These are phyloP conservation scores for Trapa incisa DNA, from an alignment of 345 rosid species.

Conservation along the genomic window DNA sequence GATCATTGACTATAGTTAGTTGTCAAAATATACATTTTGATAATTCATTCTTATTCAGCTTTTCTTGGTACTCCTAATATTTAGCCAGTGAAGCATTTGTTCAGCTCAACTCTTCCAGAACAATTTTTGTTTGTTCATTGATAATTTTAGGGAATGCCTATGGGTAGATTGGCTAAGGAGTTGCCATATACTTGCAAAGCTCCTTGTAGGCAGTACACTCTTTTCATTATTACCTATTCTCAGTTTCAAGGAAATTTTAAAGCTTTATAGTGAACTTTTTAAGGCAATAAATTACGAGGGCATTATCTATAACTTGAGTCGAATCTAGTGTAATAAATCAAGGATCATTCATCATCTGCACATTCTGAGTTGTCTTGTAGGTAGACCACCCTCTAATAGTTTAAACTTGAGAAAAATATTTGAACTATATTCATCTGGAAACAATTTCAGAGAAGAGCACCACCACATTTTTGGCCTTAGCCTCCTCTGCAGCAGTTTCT, in stretches of 20 bases:
- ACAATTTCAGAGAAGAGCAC: neutral
- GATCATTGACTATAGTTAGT: no score
- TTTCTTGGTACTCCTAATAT: no score
- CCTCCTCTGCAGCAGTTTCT: neutral
- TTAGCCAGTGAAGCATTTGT: no score
- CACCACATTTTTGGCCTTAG: neutral
- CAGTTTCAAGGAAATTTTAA: neutral
- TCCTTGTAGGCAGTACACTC: neutral
- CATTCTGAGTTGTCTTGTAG: neutral
- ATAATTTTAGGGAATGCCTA: neutral
- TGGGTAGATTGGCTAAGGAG: neutral
- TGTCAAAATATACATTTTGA: no score
- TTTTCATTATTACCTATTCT: neutral
- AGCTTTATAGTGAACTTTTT: neutral
- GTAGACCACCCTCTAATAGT: neutral
- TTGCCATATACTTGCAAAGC: neutral
- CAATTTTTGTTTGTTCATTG: neutral
- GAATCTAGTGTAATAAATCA: neutral
- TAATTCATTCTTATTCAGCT: no score
- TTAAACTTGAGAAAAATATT: neutral
- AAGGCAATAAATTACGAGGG: neutral
- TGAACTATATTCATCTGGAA: neutral
- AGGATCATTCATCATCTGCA: neutral
- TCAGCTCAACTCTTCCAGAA: neutral
- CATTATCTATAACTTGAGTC: neutral